phyloP scores from a whole-genome alignment of 2,329 filamentous ascomycete genomes.

The Sarocladiaceae sp. region DNA sequence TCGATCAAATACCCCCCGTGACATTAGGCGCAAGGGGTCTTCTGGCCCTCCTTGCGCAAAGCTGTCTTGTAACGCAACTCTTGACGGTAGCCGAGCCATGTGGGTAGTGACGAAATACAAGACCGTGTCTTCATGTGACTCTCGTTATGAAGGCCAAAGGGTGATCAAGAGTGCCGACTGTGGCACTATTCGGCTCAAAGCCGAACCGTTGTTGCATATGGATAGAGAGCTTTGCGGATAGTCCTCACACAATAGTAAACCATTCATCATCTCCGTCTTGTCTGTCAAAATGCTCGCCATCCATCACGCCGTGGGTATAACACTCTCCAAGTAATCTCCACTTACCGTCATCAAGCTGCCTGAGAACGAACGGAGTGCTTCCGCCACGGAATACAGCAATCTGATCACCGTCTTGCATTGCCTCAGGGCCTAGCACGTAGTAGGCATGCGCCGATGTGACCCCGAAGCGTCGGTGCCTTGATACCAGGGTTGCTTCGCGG shows the following conservation, averaged over 20 bases:
- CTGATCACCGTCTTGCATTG: constrained; percentile 22
- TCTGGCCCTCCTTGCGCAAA: too few species aligned
- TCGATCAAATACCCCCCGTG: too few species aligned
- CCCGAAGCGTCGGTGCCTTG: constrained; percentile 26
- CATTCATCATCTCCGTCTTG: constrained; percentile 19
- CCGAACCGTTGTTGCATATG: too few species aligned
- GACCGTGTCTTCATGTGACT: too few species aligned
- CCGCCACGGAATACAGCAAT: constrained; percentile 27
- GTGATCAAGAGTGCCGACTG: too few species aligned
- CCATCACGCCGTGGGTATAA: constrained; percentile 31
- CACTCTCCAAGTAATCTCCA: constrained; percentile 29
- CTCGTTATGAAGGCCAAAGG: too few species aligned
- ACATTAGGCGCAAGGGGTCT: too few species aligned
- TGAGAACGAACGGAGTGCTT: constrained; percentile 24
- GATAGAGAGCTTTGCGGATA: not conserved
- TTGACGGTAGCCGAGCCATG: too few species aligned
- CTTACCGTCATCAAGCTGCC: constrained; percentile 12
- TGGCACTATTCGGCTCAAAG: too few species aligned
- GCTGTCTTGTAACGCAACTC: too few species aligned
- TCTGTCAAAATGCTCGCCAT: constrained; percentile 22
- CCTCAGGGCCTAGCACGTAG: constrained; percentile 27
- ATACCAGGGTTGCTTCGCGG: constrained; percentile 27
- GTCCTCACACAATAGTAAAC: constrained; percentile 23
- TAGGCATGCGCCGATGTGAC: constrained; percentile 21
- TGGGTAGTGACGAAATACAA: too few species aligned